phyloP scores from a whole-genome alignment of 352 stramenopile species.

The Phytophthora lateralis region DNA sequence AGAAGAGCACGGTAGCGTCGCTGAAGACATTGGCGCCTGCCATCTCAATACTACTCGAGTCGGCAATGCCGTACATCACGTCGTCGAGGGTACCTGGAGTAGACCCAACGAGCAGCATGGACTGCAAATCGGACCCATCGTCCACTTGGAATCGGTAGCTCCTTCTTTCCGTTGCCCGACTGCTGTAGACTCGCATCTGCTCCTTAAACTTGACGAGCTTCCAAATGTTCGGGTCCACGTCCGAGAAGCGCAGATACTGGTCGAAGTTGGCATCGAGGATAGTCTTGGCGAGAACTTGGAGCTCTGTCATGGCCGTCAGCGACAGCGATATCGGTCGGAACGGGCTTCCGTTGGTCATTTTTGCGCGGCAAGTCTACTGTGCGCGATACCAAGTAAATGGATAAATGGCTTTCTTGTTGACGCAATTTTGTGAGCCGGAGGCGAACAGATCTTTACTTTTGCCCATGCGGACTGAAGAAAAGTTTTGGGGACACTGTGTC shows the following conservation, averaged over 20 bases:
- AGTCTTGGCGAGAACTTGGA: constrained; percentile 32
- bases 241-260: constrained; percentile 34
- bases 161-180: constrained; percentile 1
- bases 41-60: constrained; percentile 9
- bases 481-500: background rate
- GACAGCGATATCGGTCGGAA: constrained; percentile 37
- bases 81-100: constrained; percentile 35
- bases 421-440: background rate
- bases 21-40: constrained; percentile 28
- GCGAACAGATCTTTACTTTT: constrained; percentile 20
- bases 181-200: constrained; percentile 23
- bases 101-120: constrained; percentile 29
- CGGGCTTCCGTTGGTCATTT: constrained; percentile 11
- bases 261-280: constrained; percentile 38
- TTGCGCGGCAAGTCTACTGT: background rate
- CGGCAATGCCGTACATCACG: constrained; percentile 32
- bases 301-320: constrained; percentile 14
- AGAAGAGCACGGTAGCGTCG: constrained; percentile 38
- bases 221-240: constrained; percentile 19
- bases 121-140: constrained; percentile 12
- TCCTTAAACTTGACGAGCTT: constrained; percentile 32
- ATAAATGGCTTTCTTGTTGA: constrained; percentile 9
- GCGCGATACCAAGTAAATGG: constrained; percentile 7
- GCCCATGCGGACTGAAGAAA: constrained; percentile 27
- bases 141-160: constrained; percentile 1